Evolutionary conservation across 139 green algal genomes (phyloP).

Genomic region (Closterium sp.): DNA sequence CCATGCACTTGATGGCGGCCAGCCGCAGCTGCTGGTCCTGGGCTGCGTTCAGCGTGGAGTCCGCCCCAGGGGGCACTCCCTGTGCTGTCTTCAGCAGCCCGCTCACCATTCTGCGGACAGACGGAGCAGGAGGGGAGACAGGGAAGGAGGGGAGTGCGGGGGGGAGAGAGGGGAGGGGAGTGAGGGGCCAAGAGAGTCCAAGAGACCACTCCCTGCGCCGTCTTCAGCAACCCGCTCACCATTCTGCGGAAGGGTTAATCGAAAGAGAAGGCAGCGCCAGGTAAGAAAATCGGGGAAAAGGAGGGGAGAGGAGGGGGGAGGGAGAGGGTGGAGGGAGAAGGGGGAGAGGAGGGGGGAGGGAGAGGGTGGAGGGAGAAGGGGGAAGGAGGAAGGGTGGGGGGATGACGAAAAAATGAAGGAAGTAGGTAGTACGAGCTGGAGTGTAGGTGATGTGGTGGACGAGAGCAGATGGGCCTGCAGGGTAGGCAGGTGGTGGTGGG

Average conservation of each 20-base stretch:
- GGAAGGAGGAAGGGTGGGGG: background rate
- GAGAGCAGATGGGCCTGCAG: background rate
- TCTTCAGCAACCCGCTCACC: conserved; percentile 69
- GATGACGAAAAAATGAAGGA: background rate
- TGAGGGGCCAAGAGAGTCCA: conserved; percentile 16
- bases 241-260: conserved; percentile 18
- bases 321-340: background rate
- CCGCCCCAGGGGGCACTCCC: conserved; percentile 35
- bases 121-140: background rate
- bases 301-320: background rate
- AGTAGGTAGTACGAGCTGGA: background rate
- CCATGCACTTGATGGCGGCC: conserved; percentile 80
- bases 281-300: background rate
- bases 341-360: background rate
- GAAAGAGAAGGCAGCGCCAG: background rate
- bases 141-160: background rate
- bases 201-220: conserved; percentile 60
- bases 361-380: background rate
- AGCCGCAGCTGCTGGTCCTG: conserved; percentile 60
- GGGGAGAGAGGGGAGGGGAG: too few relatives aligned
- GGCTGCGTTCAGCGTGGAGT: conserved; percentile 33
- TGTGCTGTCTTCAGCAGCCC: conserved; percentile 77
- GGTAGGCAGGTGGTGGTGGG: too few relatives aligned
- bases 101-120: conserved; percentile 36
- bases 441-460: background rate